Evolutionary conservation across 768 basidiomycete genomes (phyloP), one percentile per base, ranked within the genome.

Genomic region (Termitomyces eurrhizus): DNA sequence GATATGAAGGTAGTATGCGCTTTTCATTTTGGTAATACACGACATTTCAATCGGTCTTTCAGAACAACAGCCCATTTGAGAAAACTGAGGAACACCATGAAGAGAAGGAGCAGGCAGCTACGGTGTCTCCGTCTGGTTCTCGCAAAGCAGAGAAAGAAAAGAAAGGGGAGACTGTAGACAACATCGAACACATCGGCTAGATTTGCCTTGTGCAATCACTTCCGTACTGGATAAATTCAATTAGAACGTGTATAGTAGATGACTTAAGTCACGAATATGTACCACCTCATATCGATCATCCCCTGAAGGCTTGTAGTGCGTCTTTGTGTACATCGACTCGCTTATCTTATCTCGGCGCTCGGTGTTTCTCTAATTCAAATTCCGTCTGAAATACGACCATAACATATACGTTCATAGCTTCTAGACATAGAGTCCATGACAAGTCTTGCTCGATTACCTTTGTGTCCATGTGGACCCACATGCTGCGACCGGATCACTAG

Each of bases 51-150:
- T 16, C 7, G 3, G 16, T 35, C 7, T 26, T 35, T 1, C n/a
- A 69, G 62, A 59, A 55, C 8, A 41, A 52, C 9, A 64, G 65
- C 26, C 68, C 70, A 35, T 69, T 70, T 36, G 57, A 59, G 14
- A 54, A 59, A 26, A 60, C 65, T 3, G 67, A 66, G 7, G 21
- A 41, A 32, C 18, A 32, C 9, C 41, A 12, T 7, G 61, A 48
- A 7, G 64, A 59, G 26, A 66, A 68, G 57, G 71, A 73, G 41
- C 68, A 70, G 51, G 71, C 72, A 5, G 72, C 70, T 11, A 72
- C 67, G 0, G 69, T 73, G 11, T 70, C 70, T 6, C 68, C 71
- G n/a, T 59, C 67, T 55, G 70, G 69, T 16, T 69, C 70, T 8
- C 54, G 65, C 12, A 56, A 57, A 11, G 67, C 64, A 2, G 67